Percentiles rank a stretch among this genome's conserved stretches.
Evolutionary conservation across 768 basidiomycete genomes (phyloP).

Genomic region (Boletus barrowsii): DNA sequence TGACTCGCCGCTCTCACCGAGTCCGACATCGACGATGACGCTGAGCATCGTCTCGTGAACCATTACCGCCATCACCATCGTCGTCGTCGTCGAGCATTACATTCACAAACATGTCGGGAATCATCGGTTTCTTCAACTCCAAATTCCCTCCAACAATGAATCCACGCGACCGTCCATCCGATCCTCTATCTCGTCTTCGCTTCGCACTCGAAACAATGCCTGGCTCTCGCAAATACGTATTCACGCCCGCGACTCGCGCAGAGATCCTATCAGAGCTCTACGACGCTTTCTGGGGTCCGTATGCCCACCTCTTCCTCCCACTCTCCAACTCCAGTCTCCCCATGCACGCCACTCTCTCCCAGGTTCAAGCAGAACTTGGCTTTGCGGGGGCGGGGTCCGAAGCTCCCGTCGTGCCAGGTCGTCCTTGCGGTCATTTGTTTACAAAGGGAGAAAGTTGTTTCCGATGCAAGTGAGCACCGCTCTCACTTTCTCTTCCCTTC

Average conservation of each 20-base stretch:
- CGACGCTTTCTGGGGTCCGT: slow-evolving; percentile 76
- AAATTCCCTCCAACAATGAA: slow-evolving; percentile 55
- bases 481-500: background rate
- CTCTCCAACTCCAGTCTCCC: slow-evolving; percentile 61
- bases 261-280: slow-evolving; percentile 83
- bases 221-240: slow-evolving; percentile 71
- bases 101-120: slow-evolving; percentile 34
- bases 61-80: background rate
- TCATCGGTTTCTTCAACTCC: slow-evolving; percentile 44
- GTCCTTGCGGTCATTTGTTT: slow-evolving; percentile 82
- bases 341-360: slow-evolving; percentile 60
- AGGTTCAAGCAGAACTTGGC: slow-evolving; percentile 59
- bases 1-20: background rate
- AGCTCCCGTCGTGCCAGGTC: slow-evolving; percentile 60
- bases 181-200: slow-evolving; percentile 69
- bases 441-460: slow-evolving; percentile 91
- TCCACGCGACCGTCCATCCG: slow-evolving; percentile 52
- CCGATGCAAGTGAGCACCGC: slow-evolving; percentile 77
- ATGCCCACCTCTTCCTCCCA: slow-evolving; percentile 70
- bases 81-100: background rate
- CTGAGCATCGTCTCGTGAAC: background rate
- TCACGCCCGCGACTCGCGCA: slow-evolving; percentile 69
- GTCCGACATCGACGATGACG: background rate
- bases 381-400: slow-evolving; percentile 60
- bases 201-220: slow-evolving; percentile 81